phyloP scores from a whole-genome alignment of 192 early-diverging fungal genomes.

The Coemansia erecta region DNA sequence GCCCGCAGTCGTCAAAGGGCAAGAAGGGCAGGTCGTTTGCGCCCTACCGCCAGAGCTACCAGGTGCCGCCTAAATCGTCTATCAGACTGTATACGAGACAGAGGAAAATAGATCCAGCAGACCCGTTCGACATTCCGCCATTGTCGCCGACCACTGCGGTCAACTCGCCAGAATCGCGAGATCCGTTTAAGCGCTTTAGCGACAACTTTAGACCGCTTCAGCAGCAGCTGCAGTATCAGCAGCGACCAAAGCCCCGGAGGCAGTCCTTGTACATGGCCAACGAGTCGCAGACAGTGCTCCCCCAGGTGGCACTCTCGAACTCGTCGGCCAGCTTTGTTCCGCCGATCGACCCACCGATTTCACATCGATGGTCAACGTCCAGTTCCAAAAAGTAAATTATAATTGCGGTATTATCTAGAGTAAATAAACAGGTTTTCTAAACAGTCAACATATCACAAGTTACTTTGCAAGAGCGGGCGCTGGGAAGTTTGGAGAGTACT shows the following conservation, averaged over 20 bases:
- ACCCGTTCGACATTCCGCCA: slow-evolving; percentile 43
- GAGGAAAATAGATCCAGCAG: slow-evolving; percentile 4
- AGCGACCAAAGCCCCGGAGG: background rate
- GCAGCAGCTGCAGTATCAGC: background rate
- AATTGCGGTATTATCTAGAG: too few species aligned
- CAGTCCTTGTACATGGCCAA: background rate
- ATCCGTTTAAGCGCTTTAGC: slow-evolving; percentile 16
- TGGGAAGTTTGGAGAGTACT: too few species aligned
- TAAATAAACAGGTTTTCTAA: too few species aligned
- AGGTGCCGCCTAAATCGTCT: background rate
- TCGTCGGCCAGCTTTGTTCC: slow-evolving; percentile 9
- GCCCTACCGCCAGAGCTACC: slow-evolving; percentile 9
- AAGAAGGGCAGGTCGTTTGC: slow-evolving; percentile 8
- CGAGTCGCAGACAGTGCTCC: slow-evolving; percentile 16
- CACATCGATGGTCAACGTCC: background rate
- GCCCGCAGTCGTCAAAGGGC: slow-evolving; percentile 17
- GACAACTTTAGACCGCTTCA: slow-evolving; percentile 7
- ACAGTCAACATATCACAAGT: too few species aligned
- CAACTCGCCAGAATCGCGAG: slow-evolving; percentile 13
- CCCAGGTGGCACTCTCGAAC: background rate
- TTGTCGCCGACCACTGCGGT: slow-evolving; percentile 15
- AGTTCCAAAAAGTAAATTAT: background rate
- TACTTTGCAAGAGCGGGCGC: too few species aligned
- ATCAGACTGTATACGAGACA: background rate
- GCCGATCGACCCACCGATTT: background rate